A percentile compares a stretch with the other conserved stretches of the same genome.
These are phyloP conservation scores for Cordyceps militaris DNA, from an alignment of 2,329 filamentous ascomycete species.

Conservation along the genomic window DNA sequence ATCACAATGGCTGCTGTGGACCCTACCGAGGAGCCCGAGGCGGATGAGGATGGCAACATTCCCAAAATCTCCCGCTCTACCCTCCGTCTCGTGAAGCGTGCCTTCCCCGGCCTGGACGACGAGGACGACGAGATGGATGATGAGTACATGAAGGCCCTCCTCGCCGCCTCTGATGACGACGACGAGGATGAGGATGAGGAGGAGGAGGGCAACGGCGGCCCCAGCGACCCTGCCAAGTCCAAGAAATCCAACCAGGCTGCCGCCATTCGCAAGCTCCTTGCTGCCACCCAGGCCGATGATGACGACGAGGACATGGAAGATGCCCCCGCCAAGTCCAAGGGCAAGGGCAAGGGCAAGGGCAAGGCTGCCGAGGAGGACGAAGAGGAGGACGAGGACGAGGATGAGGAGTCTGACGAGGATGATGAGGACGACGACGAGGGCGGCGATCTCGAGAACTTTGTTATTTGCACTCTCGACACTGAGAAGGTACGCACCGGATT, in stretches of 20 bases:
- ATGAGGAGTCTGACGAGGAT: conserved; percentile 41
- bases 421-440: conserved; percentile 55
- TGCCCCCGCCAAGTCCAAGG: conserved; percentile 53
- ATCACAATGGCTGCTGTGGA: conserved; percentile 99
- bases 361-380: conserved; percentile 51
- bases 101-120: conserved; percentile 49
- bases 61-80: conserved; percentile 68
- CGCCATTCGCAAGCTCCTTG: conserved; percentile 69
- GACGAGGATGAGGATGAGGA: conserved; percentile 60
- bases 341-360: conserved; percentile 51
- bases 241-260: conserved; percentile 80
- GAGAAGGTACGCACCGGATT: conserved; percentile 61
- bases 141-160: conserved; percentile 52
- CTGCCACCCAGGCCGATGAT: conserved; percentile 52
- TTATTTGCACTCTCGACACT: conserved; percentile 92
- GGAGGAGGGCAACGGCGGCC: conserved; percentile 75
- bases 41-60: conserved; percentile 54
- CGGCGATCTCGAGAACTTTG: conserved; percentile 75
- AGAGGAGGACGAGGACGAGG: conserved; percentile 52
- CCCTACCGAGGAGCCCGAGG: conserved; percentile 68
- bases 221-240: conserved; percentile 82
- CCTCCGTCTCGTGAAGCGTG: conserved; percentile 79
- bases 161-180: conserved; percentile 44
- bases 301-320: conserved; percentile 62
- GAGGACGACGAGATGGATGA: conserved; percentile 62